These are phyloP conservation scores for Sphagnum magellanicum DNA, from an alignment of 228 moss, liverwort and hornwort genomes.

Conservation along the genomic window DNA sequence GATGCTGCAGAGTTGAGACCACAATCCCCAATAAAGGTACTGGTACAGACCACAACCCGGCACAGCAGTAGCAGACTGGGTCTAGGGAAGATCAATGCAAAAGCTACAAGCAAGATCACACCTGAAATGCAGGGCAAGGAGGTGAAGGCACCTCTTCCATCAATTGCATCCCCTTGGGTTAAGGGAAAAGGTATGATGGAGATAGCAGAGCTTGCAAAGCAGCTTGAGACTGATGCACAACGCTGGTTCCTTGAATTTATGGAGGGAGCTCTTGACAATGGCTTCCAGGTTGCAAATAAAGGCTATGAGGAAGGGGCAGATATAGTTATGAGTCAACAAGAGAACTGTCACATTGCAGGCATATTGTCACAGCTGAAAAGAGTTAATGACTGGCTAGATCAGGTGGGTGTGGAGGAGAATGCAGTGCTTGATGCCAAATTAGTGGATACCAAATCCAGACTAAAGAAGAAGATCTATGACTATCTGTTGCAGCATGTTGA, in stretches of 20 bases:
- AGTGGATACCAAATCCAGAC: conserved; percentile 30
- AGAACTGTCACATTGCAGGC: conserved; percentile 52
- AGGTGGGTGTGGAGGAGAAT: conserved; percentile 12
- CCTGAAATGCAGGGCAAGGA: conserved; percentile 15
- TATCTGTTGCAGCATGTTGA: conserved; percentile 55
- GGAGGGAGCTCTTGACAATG: conserved; percentile 49
- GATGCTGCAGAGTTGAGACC: conserved; percentile 26
- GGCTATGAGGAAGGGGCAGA: background rate
- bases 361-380: conserved; percentile 57
- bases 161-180: conserved; percentile 24
- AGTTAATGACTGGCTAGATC: conserved; percentile 61
- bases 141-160: conserved; percentile 9
- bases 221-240: conserved; percentile 43
- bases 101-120: conserved; percentile 35
- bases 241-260: conserved; percentile 57
- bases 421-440: conserved; percentile 14
- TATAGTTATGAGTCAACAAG: conserved; percentile 33
- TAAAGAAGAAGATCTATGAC: conserved; percentile 54
- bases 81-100: conserved; percentile 26
- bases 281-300: conserved; percentile 21
- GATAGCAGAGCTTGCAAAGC: conserved; percentile 45
- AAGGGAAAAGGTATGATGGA: conserved; percentile 41
- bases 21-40: conserved; percentile 48
- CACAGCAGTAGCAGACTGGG: conserved; percentile 27
- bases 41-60: conserved; percentile 16